These are phyloP conservation scores for Solanum ossicruentum DNA, from an alignment of 257 asterid genomes.

Conservation along the genomic window DNA sequence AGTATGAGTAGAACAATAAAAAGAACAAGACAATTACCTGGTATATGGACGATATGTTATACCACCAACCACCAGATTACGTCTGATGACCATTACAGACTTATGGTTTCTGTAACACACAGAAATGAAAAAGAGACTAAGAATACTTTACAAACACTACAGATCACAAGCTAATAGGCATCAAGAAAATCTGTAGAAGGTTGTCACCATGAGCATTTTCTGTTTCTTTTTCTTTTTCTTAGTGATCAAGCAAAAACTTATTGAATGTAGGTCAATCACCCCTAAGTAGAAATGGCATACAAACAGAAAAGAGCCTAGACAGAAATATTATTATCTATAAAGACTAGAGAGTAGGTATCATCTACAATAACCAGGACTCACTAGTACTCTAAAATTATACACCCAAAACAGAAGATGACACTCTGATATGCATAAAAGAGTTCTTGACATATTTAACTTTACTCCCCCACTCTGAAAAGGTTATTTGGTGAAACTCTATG, in stretches of 20 bases:
- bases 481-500: background rate
- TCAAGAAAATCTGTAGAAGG: background rate
- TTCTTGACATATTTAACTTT: background rate
- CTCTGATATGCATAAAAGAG: background rate
- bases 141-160: background rate
- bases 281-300: background rate
- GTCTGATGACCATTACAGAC: constrained; percentile 87
- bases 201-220: background rate
- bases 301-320: background rate
- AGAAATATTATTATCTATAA: background rate
- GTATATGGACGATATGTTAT: constrained; percentile 88
- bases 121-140: constrained; percentile 6
- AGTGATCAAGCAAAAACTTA: background rate
- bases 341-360: background rate
- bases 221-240: background rate
- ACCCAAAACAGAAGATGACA: background rate
- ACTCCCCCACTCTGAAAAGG: background rate
- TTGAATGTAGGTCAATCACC: background rate
- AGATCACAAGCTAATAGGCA: background rate
- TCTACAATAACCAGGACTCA: background rate
- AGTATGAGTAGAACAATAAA: constrained; percentile 1
- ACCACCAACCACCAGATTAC: constrained; percentile 87
- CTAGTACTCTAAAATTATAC: background rate
- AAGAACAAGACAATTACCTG: constrained; percentile 35
- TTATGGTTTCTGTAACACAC: constrained; percentile 68